phyloP scores from a whole-genome alignment of 2,329 filamentous ascomycete species.

The Cercospora janseana region DNA sequence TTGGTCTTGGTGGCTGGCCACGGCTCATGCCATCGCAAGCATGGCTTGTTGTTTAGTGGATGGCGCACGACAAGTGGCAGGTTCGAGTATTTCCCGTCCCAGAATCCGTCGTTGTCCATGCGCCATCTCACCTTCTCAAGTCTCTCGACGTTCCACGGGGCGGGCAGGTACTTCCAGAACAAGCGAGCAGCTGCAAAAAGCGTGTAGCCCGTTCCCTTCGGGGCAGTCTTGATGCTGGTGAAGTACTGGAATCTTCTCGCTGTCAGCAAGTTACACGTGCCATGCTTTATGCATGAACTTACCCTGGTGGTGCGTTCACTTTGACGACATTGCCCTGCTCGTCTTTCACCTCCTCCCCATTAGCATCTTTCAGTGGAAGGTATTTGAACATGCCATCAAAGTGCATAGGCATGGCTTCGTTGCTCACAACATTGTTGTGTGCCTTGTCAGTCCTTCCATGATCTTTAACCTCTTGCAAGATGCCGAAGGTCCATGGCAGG shows the following conservation, averaged over 20 bases:
- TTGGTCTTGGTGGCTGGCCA: conserved; percentile 13
- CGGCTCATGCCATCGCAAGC: conserved; percentile 15
- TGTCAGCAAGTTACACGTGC: too few relatives aligned
- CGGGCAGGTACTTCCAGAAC: conserved; percentile 9
- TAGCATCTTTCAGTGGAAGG: too few relatives aligned
- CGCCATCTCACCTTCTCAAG: conserved; percentile 7
- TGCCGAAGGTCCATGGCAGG: conserved; percentile 18
- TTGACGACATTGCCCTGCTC: too few relatives aligned
- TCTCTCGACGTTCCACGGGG: background rate
- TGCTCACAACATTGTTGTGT: conserved; percentile 18
- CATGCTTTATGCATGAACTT: too few relatives aligned
- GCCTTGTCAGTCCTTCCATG: conserved; percentile 11
- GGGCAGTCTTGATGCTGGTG: conserved; percentile 13
- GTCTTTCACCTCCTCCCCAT: too few relatives aligned
- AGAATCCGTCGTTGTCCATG: conserved; percentile 13
- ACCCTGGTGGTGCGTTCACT: too few relatives aligned
- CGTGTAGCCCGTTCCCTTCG: conserved; percentile 16
- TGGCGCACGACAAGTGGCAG: conserved; percentile 13
- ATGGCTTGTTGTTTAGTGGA: conserved; percentile 1
- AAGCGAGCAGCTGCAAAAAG: conserved; percentile 16
- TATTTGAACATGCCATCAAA: conserved; percentile 22
- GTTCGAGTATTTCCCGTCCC: background rate
- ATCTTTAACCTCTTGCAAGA: conserved; percentile 21
- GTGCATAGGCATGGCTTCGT: conserved; percentile 22
- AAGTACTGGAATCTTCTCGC: conserved; percentile 20